Conservation (phyloP, 1,284 basidiomycete genomes). For the Ustilago esculenta region DNA sequence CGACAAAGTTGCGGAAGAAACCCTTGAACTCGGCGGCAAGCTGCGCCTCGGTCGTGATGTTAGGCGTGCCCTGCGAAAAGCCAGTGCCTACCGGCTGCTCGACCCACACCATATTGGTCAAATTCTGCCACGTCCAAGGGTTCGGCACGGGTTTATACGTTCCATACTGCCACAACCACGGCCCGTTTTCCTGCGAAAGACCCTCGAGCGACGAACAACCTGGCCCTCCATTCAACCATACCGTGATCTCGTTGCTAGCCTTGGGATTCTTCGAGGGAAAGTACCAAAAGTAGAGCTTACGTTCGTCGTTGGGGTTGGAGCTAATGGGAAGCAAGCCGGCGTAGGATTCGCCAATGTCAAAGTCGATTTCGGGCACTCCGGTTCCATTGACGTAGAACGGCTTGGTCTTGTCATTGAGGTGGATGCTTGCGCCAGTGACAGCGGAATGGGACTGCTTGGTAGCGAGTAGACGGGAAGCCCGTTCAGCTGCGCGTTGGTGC, state of each 20-base stretch:
- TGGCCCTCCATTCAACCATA: constrained; percentile 72
- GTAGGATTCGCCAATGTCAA: constrained; percentile 50
- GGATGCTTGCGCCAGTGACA: constrained; percentile 12
- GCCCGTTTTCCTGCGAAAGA: constrained; percentile 82
- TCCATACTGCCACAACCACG: constrained; percentile 75
- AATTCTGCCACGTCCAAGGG: constrained; percentile 81
- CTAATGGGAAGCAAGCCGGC: constrained; percentile 57
- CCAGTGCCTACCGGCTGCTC: constrained; percentile 87
- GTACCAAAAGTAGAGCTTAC: constrained; percentile 84
- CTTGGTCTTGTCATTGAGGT: constrained; percentile 34
- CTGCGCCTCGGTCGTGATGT: constrained; percentile 70
- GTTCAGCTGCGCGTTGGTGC: constrained; percentile 27
- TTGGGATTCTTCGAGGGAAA: constrained; percentile 80
- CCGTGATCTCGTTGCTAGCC: constrained; percentile 78
- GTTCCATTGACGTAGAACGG: constrained; percentile 37
- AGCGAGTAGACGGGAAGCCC: constrained; percentile 13
- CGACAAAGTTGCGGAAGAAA: constrained; percentile 57
- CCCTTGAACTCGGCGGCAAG: constrained; percentile 66
- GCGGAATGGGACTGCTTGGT: constrained; percentile 15
- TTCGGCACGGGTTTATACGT: constrained; percentile 76
- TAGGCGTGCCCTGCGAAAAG: constrained; percentile 78
- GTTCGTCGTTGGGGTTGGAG: constrained; percentile 20
- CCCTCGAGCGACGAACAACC: constrained; percentile 81
- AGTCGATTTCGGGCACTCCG: constrained; percentile 49
- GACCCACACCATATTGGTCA: constrained; percentile 77